A percentile compares a stretch with the other conserved stretches of the same genome.
These are phyloP conservation scores for Penicillium sp. DNA, from an alignment of 2,329 filamentous ascomycete species.

Conservation along the genomic window DNA sequence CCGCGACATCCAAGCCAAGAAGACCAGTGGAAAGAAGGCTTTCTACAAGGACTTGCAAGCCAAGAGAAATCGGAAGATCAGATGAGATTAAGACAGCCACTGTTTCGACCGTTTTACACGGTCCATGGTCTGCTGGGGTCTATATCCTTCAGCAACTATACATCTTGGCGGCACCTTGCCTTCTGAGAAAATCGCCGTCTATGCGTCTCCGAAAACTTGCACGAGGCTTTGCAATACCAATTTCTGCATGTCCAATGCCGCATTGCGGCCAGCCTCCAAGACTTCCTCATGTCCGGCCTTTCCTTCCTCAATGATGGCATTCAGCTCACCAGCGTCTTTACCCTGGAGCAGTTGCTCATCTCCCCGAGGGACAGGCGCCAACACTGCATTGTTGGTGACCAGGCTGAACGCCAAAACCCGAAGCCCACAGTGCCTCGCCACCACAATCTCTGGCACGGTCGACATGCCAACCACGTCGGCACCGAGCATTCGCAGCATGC, in stretches of 20 bases:
- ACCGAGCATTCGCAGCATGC: constrained; percentile 62
- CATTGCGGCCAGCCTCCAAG: constrained; percentile 61
- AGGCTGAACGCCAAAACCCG: constrained; percentile 67
- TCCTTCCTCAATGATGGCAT: constrained; percentile 60
- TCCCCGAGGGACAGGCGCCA: constrained; percentile 62
- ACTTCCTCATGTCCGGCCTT: constrained; percentile 69
- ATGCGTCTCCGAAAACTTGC: constrained; percentile 32
- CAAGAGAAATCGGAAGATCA: constrained; percentile 49
- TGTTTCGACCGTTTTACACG: not conserved
- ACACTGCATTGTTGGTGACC: constrained; percentile 66
- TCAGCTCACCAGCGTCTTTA: constrained; percentile 55
- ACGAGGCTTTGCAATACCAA: constrained; percentile 41
- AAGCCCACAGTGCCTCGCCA: constrained; percentile 66
- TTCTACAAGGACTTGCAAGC: constrained; percentile 80
- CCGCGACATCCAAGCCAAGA: constrained; percentile 76
- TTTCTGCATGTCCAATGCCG: constrained; percentile 64
- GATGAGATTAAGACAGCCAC: constrained; percentile 20
- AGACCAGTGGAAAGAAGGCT: constrained; percentile 84
- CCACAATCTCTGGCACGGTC: constrained; percentile 69
- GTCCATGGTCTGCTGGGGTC: constrained; percentile 3
- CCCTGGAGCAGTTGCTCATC: constrained; percentile 59
- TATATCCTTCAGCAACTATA: not conserved
- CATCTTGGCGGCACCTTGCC: not conserved
- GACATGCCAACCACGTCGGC: constrained; percentile 74
- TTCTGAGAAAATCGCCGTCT: not conserved